Evolutionary conservation across 2,329 filamentous ascomycete genomes (phyloP), one percentile per base, ranked within the genome.

Genomic region (Clonostachys rhizophaga): DNA sequence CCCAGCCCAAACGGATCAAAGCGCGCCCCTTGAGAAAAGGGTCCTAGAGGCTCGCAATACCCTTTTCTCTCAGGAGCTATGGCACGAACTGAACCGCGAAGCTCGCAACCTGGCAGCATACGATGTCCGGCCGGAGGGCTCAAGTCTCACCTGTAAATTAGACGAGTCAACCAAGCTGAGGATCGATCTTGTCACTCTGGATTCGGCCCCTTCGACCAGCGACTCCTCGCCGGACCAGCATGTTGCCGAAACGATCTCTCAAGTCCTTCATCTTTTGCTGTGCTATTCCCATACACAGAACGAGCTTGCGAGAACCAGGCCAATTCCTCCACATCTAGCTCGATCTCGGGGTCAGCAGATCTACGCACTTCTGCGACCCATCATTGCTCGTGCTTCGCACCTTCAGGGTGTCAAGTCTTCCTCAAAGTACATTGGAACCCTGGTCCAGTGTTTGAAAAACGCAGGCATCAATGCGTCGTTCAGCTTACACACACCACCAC

Each of bases 41-140:
- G 87, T 95, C 34, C 79, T 85, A 16, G 81, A 88, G 55, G 87
- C 89, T 3, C 78, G 89, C 48, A 87, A 94, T 63, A 89, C 87
- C 44, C 75, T 92, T 17, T 91, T 89, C 56, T 83, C 88, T 30
- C 85, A 91, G 59, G 94, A 99, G 61, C 70, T 99, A 2, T 96
- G 91, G 78, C 84, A 95, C 55, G 94, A 99, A 66, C 74, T 97
- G 50, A 84, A 86, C 45, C 79, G 89, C 16, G 94, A 99, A 66
- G 84, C 87, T 1, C 85, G 91, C 14, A 76, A 77, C 1, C 72
- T 96, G 18, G 76, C 85, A 4, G 82, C 84, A 11, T 84, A 88
- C 50, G 81, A 85, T 10, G 84, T 96, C 12, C 78, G 76, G 24
- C 78, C 84, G 13, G 75, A 81, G 35, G 81, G 77, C 13, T 70